These are phyloP conservation scores for Gossypium davidsonii DNA, from an alignment of 441 rosid genomes.

Conservation along the genomic window DNA sequence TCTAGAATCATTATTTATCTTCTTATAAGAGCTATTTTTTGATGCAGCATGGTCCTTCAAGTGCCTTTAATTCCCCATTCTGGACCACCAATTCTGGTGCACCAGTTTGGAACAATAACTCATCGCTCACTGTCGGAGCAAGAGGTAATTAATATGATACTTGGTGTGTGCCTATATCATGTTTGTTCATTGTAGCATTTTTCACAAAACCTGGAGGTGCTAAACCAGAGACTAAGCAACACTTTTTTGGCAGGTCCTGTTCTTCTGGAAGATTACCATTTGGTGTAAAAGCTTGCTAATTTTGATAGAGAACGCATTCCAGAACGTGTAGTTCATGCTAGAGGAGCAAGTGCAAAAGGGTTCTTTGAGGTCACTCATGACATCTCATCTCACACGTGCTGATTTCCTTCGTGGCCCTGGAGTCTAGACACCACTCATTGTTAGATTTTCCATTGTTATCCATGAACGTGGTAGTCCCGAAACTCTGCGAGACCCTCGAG, in stretches of 20 bases:
- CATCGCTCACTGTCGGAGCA: slow-evolving; percentile 73
- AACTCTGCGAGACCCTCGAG: slow-evolving; percentile 89
- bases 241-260: slow-evolving; percentile 53
- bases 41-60: slow-evolving; percentile 71
- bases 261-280: slow-evolving; percentile 88
- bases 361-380: slow-evolving; percentile 51
- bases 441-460: slow-evolving; percentile 27
- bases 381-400: slow-evolving; percentile 67
- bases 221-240: neutral
- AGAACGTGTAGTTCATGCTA: slow-evolving; percentile 93
- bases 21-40: neutral
- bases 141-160: slow-evolving; percentile 45
- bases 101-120: slow-evolving; percentile 82
- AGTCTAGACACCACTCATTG: slow-evolving; percentile 82
- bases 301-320: slow-evolving; percentile 91
- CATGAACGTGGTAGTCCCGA: slow-evolving; percentile 27
- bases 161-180: neutral
- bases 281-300: slow-evolving; percentile 85
- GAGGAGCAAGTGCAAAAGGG: slow-evolving; percentile 77
- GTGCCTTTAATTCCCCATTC: slow-evolving; percentile 58
- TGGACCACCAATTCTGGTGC: slow-evolving; percentile 76
- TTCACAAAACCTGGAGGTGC: neutral
- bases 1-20: neutral
- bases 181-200: neutral
- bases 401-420: slow-evolving; percentile 94